phyloP scores from a whole-genome alignment of 192 early-diverging fungal genomes.

The Entophlyctis luteolus region DNA sequence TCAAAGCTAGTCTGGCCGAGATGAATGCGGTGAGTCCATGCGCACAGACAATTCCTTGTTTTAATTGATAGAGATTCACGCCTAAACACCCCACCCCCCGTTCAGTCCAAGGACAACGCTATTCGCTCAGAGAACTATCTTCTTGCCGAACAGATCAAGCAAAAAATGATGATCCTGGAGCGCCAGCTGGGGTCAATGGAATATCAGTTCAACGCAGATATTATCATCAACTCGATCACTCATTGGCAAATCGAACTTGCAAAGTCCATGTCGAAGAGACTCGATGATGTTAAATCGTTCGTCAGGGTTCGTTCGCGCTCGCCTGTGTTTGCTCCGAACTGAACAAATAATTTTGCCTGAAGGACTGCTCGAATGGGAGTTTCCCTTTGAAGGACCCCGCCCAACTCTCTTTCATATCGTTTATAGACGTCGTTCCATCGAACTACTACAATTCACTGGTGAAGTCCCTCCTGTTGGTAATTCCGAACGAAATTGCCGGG shows the following conservation, averaged over 20 bases:
- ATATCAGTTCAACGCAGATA: slow-evolving; percentile 51
- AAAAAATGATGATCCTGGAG: slow-evolving; percentile 41
- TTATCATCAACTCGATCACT: slow-evolving; percentile 44
- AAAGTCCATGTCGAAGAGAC: slow-evolving; percentile 14
- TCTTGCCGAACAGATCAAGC: slow-evolving; percentile 38
- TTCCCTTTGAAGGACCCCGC: slow-evolving; percentile 34
- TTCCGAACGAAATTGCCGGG: slow-evolving; percentile 46
- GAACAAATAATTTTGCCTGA: background rate
- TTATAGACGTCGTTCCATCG: slow-evolving; percentile 35
- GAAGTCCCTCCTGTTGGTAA: slow-evolving; percentile 37
- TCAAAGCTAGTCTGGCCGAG: slow-evolving; percentile 34
- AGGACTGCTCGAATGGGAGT: slow-evolving; percentile 6
- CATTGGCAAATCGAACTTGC: slow-evolving; percentile 43
- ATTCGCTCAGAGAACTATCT: slow-evolving; percentile 43
- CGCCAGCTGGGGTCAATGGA: slow-evolving; percentile 47
- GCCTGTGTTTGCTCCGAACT: background rate
- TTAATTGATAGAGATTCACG: background rate
- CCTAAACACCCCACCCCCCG: background rate
- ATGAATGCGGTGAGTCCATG: slow-evolving; percentile 20
- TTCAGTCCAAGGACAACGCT: slow-evolving; percentile 39
- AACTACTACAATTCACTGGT: slow-evolving; percentile 47
- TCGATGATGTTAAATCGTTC: slow-evolving; percentile 21
- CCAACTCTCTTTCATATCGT: slow-evolving; percentile 37
- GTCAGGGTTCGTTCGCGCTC: slow-evolving; percentile 1
- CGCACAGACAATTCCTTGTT: background rate